Conservation (phyloP, 768 basidiomycete species). For the Suillus americanus region DNA sequence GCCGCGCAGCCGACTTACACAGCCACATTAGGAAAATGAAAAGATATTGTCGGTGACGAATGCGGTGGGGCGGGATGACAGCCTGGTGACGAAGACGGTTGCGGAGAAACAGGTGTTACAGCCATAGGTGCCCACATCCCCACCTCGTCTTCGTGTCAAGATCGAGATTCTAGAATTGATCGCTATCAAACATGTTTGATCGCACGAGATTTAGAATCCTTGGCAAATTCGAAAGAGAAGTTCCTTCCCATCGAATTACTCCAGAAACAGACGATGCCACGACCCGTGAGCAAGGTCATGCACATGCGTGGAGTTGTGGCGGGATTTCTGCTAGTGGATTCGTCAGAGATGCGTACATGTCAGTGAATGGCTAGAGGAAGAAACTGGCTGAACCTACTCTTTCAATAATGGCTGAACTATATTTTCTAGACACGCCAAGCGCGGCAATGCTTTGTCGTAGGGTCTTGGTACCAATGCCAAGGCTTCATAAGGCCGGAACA, state of each 20-base stretch:
- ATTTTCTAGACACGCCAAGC: not conserved
- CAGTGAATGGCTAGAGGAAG: not conserved
- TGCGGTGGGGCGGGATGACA: not conserved
- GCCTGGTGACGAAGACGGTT: not conserved
- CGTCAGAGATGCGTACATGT: not conserved
- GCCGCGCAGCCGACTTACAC: not conserved
- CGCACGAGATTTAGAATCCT: not conserved
- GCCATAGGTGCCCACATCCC: not conserved
- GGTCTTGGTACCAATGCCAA: not conserved
- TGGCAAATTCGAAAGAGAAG: conserved; percentile 1
- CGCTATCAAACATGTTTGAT: not conserved
- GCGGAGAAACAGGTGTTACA: not conserved
- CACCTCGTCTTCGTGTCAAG: not conserved
- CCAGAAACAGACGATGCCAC: not conserved
- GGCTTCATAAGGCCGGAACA: not conserved
- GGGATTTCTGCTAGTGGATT: not conserved
- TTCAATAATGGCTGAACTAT: too few species aligned
- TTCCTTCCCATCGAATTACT: not conserved
- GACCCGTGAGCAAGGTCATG: not conserved
- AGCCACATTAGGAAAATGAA: not conserved
- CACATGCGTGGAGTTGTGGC: not conserved
- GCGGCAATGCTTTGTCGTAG: not conserved
- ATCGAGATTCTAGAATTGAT: not conserved
- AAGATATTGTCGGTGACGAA: not conserved
- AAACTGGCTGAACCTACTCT: too few species aligned